Percentiles rank a stretch among this genome's conserved stretches.
Conservation (phyloP, 78 protist genomes). For the Guillardia theta region DNA sequence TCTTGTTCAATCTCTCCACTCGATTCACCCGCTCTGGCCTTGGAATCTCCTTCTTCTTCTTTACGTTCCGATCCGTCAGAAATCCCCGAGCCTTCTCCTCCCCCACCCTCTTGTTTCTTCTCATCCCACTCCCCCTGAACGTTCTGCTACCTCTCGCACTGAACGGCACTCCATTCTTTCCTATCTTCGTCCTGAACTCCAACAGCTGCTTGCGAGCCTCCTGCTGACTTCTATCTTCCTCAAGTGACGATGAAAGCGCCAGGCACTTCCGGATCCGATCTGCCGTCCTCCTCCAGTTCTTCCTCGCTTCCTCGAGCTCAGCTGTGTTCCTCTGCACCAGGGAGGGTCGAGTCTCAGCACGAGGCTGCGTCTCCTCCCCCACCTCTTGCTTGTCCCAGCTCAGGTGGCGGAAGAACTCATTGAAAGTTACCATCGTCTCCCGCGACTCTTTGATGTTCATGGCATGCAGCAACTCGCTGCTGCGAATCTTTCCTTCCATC, state of each 20-base stretch:
- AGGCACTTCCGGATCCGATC: not conserved
- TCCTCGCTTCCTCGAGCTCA: not conserved
- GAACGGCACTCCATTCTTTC: not conserved
- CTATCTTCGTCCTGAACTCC: not conserved
- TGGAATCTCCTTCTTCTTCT: too few species aligned
- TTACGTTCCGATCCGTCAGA: too few species aligned
- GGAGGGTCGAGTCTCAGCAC: not conserved
- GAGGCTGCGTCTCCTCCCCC: not conserved
- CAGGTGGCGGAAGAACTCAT: not conserved
- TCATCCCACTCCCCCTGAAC: not conserved
- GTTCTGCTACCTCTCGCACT: not conserved
- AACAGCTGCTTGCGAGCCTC: not conserved
- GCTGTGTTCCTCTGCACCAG: not conserved
- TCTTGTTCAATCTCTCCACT: not conserved
- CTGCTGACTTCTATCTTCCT: not conserved
- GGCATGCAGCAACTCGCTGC: not conserved
- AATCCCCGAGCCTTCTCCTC: not conserved
- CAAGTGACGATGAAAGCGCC: not conserved
- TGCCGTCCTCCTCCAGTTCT: not conserved
- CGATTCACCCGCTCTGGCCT: not conserved
- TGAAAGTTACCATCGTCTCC: not conserved
- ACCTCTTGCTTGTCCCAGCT: not conserved
- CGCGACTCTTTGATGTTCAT: not conserved
- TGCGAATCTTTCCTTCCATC: not conserved
- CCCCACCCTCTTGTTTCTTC: not conserved